A percentile compares a stretch with the other conserved stretches of the same genome.
phyloP scores from a whole-genome alignment of 192 early-diverging fungal genomes.

The Chytriomyces confervae region DNA sequence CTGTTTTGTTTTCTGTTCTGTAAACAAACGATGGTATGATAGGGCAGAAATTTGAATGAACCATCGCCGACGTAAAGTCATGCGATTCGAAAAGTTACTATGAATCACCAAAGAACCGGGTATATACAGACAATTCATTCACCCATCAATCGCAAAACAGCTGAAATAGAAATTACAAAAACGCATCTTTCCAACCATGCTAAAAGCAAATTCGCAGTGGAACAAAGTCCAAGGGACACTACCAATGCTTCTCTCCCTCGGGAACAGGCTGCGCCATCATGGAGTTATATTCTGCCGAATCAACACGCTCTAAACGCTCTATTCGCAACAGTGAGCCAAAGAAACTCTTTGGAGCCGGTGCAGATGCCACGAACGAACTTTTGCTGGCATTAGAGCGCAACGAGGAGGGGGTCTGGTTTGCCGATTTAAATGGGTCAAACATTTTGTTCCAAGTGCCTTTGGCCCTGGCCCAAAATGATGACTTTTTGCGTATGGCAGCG shows the following conservation, averaged over 20 bases:
- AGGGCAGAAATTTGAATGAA: conserved; percentile 87
- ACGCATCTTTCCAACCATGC: background rate
- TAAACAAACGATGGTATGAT: conserved; percentile 78
- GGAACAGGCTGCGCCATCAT: conserved; percentile 1
- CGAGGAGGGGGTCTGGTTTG: background rate
- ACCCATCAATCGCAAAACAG: background rate
- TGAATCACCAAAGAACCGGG: conserved; percentile 65
- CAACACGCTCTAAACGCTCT: background rate
- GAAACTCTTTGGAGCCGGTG: background rate
- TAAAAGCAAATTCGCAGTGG: background rate
- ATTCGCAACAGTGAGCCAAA: background rate
- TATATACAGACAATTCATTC: background rate
- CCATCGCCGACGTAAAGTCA: conserved; percentile 72
- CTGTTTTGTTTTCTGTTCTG: conserved; percentile 62
- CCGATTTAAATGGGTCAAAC: background rate
- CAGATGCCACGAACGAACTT: background rate
- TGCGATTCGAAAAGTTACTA: conserved; percentile 80
- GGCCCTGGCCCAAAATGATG: background rate
- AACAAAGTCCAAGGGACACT: background rate
- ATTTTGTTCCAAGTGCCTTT: background rate
- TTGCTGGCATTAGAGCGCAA: background rate
- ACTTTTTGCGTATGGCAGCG: background rate
- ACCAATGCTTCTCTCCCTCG: background rate
- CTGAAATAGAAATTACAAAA: background rate
- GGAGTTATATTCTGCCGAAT: background rate